Conservation (phyloP, 164 flowering plant genomes). For the Buxus sempervirens region DNA sequence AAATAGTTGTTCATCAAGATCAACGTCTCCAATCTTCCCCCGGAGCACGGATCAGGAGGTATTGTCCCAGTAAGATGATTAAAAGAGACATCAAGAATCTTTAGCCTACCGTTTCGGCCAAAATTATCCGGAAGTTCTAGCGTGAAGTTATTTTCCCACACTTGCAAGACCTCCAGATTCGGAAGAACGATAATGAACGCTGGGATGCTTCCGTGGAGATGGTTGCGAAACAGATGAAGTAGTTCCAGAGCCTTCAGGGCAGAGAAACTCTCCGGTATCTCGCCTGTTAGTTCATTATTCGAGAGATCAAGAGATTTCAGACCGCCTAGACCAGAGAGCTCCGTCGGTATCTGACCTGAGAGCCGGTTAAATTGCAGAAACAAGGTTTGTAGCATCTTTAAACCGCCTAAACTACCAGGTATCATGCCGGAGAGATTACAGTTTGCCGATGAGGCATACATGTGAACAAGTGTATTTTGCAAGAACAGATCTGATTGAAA, state of each 20-base stretch:
- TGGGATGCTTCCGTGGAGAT: slow-evolving; percentile 49
- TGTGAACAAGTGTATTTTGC: slow-evolving; percentile 45
- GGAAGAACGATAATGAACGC: slow-evolving; percentile 49
- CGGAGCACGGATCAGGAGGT: slow-evolving; percentile 47
- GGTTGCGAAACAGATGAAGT: slow-evolving; percentile 44
- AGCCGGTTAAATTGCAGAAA: slow-evolving; percentile 54
- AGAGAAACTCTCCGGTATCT: slow-evolving; percentile 47
- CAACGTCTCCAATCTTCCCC: slow-evolving; percentile 41
- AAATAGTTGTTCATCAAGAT: slow-evolving; percentile 51
- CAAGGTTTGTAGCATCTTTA: slow-evolving; percentile 38
- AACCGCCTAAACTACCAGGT: slow-evolving; percentile 40
- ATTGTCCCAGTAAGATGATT: slow-evolving; percentile 59
- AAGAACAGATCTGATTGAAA: slow-evolving; percentile 47
- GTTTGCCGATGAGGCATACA: slow-evolving; percentile 47
- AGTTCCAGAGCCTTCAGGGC: slow-evolving; percentile 41
- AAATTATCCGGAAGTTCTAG: slow-evolving; percentile 47
- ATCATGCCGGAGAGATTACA: slow-evolving; percentile 57
- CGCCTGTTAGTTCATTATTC: slow-evolving; percentile 44
- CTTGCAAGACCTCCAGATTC: slow-evolving; percentile 45
- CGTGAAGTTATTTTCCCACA: slow-evolving; percentile 67
- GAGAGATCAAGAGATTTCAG: slow-evolving; percentile 59
- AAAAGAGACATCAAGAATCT: slow-evolving; percentile 37
- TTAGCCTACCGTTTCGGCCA: slow-evolving; percentile 49
- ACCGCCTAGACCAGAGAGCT: slow-evolving; percentile 38
- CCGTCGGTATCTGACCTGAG: slow-evolving; percentile 48